Evolutionary conservation across 345 rosid genomes (phyloP).

Genomic region (Adansonia digitata): DNA sequence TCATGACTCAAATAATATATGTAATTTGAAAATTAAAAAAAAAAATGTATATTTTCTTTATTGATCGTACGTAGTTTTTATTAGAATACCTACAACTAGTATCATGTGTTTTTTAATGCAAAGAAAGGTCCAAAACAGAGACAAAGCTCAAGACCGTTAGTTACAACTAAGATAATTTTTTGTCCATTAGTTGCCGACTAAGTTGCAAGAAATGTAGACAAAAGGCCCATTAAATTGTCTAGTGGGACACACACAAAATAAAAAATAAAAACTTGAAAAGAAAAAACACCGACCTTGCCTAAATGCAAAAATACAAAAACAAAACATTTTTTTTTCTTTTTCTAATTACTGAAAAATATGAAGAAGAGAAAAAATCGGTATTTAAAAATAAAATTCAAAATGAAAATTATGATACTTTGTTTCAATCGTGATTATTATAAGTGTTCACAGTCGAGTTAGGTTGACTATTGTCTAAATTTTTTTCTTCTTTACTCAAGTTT

Average conservation of each 20-base stretch:
- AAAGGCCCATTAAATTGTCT: background rate
- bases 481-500: too few species aligned
- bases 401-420: too few species aligned
- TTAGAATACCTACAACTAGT: background rate
- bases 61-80: background rate
- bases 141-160: background rate
- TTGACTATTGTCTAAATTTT: too few species aligned
- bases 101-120: background rate
- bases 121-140: background rate
- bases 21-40: too few species aligned
- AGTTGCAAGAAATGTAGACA: background rate
- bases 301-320: background rate
- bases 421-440: too few species aligned
- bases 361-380: too few species aligned
- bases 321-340: too few species aligned
- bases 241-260: background rate
- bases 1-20: too few species aligned
- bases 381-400: too few species aligned
- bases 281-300: background rate
- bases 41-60: too few species aligned
- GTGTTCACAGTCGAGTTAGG: too few species aligned
- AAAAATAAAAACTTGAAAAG: background rate
- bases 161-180: background rate
- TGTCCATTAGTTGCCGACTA: constrained; percentile 7
- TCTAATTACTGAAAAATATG: too few species aligned